Evolutionary conservation across 2,329 filamentous ascomycete genomes (phyloP).

Genomic region (Scolecobasidium constrictum): DNA sequence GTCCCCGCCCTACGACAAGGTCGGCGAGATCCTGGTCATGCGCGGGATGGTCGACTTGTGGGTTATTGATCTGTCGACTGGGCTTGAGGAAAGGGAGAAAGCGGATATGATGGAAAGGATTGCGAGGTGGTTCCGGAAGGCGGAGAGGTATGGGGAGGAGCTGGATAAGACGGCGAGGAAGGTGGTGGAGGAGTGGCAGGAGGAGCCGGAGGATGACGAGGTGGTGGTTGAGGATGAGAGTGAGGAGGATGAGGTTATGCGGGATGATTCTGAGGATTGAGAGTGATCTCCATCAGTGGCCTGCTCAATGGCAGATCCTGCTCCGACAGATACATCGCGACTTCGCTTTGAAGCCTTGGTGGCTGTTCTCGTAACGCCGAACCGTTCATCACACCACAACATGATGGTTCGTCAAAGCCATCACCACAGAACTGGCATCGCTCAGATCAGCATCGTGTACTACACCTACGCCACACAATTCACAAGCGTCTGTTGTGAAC

Average conservation of each 20-base stretch:
- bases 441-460: no score
- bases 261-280: neutral
- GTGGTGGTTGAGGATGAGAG: neutral
- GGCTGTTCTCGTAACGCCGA: no score
- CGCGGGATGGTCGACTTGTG: constrained; percentile 67
- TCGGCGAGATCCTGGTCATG: constrained; percentile 55
- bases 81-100: neutral
- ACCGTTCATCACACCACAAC: no score
- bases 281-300: no score
- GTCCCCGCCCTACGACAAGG: constrained; percentile 59
- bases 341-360: no score
- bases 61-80: constrained; percentile 53
- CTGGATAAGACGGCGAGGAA: neutral
- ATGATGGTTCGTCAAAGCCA: no score
- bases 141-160: neutral
- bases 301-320: no score
- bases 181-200: neutral
- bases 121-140: neutral
- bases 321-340: no score
- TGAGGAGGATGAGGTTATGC: neutral
- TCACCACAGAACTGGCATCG: no score
- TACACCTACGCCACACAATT: no score
- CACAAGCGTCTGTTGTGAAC: no score
- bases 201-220: neutral
- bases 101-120: constrained; percentile 13